A percentile compares a stretch with the other conserved stretches of the same genome.
phyloP scores from a whole-genome alignment of 257 asterid genomes.

The Forsythia viridissima region DNA sequence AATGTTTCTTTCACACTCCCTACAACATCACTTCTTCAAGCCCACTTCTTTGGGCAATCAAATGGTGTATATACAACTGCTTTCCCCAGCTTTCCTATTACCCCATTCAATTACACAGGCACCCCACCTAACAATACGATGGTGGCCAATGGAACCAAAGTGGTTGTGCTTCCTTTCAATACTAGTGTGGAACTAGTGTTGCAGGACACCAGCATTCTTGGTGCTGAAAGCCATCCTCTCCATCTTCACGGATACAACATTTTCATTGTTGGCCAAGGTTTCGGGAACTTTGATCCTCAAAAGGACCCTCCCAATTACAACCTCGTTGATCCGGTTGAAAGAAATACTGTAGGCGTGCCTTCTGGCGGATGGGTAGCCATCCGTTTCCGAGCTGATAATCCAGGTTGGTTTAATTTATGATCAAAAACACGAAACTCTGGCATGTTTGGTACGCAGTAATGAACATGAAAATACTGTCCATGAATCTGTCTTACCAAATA shows the following conservation, averaged over 20 bases:
- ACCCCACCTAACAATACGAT: constrained; percentile 56
- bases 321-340: constrained; percentile 68
- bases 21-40: constrained; percentile 51
- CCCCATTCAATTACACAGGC: constrained; percentile 61
- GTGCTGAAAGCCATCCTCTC: constrained; percentile 73
- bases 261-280: constrained; percentile 65
- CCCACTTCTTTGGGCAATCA: constrained; percentile 40
- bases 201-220: constrained; percentile 71
- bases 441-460: too few species aligned
- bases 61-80: constrained; percentile 45
- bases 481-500: not conserved
- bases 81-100: constrained; percentile 47
- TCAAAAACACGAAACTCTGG: too few species aligned
- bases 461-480: too few species aligned
- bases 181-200: constrained; percentile 54
- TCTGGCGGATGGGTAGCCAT: constrained; percentile 77
- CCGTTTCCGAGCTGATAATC: constrained; percentile 73
- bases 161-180: constrained; percentile 49
- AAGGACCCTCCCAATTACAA: constrained; percentile 55
- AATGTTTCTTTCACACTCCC: constrained; percentile 53
- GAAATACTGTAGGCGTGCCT: constrained; percentile 61
- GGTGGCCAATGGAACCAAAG: constrained; percentile 52
- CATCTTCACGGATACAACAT: constrained; percentile 68
- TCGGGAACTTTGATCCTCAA: constrained; percentile 54
- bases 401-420: constrained; percentile 41